Evolutionary conservation across 495 filamentous ascomycete genomes (phyloP).

Genomic region (Glonium stellatum): DNA sequence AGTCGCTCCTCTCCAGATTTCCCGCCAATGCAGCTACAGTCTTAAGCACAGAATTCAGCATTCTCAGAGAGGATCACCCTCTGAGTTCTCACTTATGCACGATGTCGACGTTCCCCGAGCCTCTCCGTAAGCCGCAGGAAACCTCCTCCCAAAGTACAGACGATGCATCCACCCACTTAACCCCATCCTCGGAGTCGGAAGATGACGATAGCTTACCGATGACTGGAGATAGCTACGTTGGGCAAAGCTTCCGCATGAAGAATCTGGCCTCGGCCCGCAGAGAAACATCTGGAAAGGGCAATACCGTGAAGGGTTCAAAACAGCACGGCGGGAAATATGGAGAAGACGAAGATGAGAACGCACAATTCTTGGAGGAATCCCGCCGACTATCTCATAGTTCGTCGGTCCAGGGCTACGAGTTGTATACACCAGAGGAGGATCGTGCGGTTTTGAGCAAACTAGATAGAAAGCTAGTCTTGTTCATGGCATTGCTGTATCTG

Average conservation of each 20-base stretch:
- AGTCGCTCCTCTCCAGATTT: neutral
- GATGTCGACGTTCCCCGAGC: neutral
- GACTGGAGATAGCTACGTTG: neutral
- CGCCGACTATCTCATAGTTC: neutral
- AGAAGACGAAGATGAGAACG: neutral
- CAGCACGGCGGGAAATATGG: neutral
- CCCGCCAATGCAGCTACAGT: neutral
- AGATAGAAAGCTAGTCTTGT: slow-evolving; percentile 68
- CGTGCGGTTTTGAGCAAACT: slow-evolving; percentile 61
- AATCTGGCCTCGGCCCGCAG: neutral
- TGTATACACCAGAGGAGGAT: slow-evolving; percentile 75
- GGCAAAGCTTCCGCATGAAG: slow-evolving; percentile 2
- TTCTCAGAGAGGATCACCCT: neutral
- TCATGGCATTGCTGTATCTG: slow-evolving; percentile 75
- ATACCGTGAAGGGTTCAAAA: neutral
- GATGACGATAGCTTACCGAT: neutral
- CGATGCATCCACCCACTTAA: neutral
- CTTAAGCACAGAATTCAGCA: neutral
- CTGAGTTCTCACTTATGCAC: neutral
- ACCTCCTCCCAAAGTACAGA: slow-evolving; percentile 2
- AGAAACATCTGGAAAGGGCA: neutral
- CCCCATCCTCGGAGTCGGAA: neutral
- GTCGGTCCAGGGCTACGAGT: slow-evolving; percentile 43
- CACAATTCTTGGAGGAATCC: neutral
- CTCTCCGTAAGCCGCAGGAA: neutral